These are phyloP conservation scores for Lichtheimia ornata DNA, from an alignment of 371 early-diverging fungal genomes.

Conservation along the genomic window DNA sequence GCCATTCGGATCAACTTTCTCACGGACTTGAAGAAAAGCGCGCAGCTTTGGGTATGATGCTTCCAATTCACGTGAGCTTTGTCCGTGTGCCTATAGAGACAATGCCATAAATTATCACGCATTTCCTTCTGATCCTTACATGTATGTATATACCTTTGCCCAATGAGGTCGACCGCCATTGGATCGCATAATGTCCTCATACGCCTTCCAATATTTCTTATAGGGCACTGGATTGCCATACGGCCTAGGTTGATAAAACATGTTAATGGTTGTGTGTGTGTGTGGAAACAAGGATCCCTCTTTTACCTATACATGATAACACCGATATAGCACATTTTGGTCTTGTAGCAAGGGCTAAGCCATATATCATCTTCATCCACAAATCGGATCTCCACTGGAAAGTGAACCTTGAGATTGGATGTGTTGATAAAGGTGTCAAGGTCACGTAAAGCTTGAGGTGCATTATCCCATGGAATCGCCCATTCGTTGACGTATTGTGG, in stretches of 20 bases:
- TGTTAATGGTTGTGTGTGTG: background rate
- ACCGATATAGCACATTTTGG: slow-evolving; percentile 80
- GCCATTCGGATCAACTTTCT: slow-evolving; percentile 69
- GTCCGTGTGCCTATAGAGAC: slow-evolving; percentile 56
- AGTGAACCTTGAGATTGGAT: slow-evolving; percentile 65
- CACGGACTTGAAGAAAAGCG: slow-evolving; percentile 62
- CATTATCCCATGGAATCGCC: slow-evolving; percentile 75
- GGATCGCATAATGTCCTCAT: slow-evolving; percentile 77
- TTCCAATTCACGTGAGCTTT: slow-evolving; percentile 54
- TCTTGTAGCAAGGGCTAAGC: slow-evolving; percentile 76
- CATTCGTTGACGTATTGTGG: slow-evolving; percentile 87
- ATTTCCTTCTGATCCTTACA: background rate
- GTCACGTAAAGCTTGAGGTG: slow-evolving; percentile 64
- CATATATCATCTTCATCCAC: slow-evolving; percentile 76
- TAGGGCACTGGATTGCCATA: slow-evolving; percentile 73
- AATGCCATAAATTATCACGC: background rate
- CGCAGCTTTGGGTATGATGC: slow-evolving; percentile 68
- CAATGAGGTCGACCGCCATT: slow-evolving; percentile 83
- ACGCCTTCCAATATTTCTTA: slow-evolving; percentile 76
- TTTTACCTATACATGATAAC: slow-evolving; percentile 79
- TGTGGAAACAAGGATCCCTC: background rate
- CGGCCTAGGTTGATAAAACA: slow-evolving; percentile 50
- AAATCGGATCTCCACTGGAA: slow-evolving; percentile 83
- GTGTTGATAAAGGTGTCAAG: slow-evolving; percentile 61
- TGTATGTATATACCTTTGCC: slow-evolving; percentile 65